Evolutionary conservation across 768 basidiomycete species (phyloP).

Genomic region (Trametes coccinea): DNA sequence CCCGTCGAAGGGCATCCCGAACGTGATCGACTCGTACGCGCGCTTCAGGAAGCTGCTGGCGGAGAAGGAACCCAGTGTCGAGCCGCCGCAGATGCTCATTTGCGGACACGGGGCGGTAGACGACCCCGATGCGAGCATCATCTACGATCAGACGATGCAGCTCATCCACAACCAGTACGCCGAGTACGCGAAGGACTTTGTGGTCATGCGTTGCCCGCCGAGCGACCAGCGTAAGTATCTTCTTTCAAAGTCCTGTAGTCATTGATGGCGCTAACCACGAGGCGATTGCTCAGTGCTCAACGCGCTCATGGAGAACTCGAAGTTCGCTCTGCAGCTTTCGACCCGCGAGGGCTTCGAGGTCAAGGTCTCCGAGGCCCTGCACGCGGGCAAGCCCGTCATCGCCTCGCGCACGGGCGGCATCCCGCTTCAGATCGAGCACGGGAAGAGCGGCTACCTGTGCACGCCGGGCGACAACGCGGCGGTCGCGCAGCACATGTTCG

Average conservation of each 20-base stretch:
- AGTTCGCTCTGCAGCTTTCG: slow-evolving; percentile 89
- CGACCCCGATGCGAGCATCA: slow-evolving; percentile 92
- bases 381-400: slow-evolving; percentile 85
- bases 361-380: slow-evolving; percentile 94
- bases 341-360: slow-evolving; percentile 97
- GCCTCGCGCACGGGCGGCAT: slow-evolving; percentile 89
- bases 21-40: slow-evolving; percentile 85
- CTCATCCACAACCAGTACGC: slow-evolving; percentile 44
- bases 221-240: slow-evolving; percentile 72
- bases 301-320: slow-evolving; percentile 83
- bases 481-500: slow-evolving; percentile 75
- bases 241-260: neutral
- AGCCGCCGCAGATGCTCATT: slow-evolving; percentile 73
- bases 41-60: slow-evolving; percentile 73
- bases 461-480: slow-evolving; percentile 72
- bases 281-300: slow-evolving; percentile 64
- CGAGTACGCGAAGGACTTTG: slow-evolving; percentile 42
- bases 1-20: slow-evolving; percentile 80
- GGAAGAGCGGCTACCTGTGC: slow-evolving; percentile 85
- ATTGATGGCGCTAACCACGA: slow-evolving; percentile 6
- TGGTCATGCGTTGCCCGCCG: slow-evolving; percentile 67
- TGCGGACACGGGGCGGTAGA: slow-evolving; percentile 94
- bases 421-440: slow-evolving; percentile 86
- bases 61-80: slow-evolving; percentile 45
- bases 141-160: slow-evolving; percentile 77